Base-by-base conservation (phyloP, 306 rosid species). In the Rosa multiflora region DNA sequence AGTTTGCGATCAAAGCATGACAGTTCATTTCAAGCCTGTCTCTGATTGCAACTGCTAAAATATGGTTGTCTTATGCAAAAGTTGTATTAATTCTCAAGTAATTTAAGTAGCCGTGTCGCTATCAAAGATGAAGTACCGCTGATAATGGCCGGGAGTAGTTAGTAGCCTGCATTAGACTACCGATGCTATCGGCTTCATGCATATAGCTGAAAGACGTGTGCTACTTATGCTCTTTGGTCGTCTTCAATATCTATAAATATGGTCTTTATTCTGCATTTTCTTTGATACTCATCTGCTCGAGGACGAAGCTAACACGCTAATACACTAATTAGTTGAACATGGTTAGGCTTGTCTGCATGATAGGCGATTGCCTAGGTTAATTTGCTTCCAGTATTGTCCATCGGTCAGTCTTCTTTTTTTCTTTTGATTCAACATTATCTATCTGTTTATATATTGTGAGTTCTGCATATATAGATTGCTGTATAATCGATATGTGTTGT, bases 131-230 rank as follows among this genome's bases (percentile, higher is more conserved):
- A 75, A 68, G 80, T 78, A 77, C 81, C 73, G 78, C 64, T 75
- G 83, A 82, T 75, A 53, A 70, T 32, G 79, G 48, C 76, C 53
- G 46, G 79, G 81, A 81, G 61, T 23, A 29, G 78, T 77, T 78
- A 15, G 39, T 46, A 62, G 80, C 79, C 78, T 59, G 17, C 70
- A 52, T 55, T 49, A 5, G 62, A 75, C 84, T 7, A 64, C 70
- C 35, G n/a, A 64, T 35, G n/a, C 20, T 14, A 13, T 43, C 1
- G 4, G 37, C 13, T 26, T 21, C 10, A 0, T 17, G 9, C 8
- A 1, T 55, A 4, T 63, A 17, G 75, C 78, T 86, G 46, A 43
- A 67, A 80, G 39, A 58, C 81, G 81, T 64, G 72, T 75, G 56
- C 20, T 71, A 23, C 58, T 78, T 75, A 48, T 75, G 75, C 67